Conservation (phyloP, 345 rosid species). For the Hibiscus mutabilis region DNA sequence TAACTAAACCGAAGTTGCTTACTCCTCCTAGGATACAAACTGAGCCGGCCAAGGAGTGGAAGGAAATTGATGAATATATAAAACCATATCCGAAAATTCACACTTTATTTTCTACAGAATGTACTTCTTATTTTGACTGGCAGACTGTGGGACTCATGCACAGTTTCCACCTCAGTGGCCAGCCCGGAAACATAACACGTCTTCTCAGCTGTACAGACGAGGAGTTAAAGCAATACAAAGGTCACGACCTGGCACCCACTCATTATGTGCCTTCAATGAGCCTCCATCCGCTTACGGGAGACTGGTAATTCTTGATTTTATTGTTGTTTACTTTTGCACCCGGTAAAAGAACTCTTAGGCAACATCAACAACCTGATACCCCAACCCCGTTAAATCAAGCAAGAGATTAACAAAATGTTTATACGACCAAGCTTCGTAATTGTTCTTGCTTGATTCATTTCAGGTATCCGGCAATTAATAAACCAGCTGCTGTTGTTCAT, state of each 20-base stretch:
- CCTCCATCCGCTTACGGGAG: slow-evolving; percentile 89
- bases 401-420: not conserved
- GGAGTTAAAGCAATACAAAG: slow-evolving; percentile 63
- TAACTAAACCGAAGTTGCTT: slow-evolving; percentile 64
- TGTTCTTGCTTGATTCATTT: slow-evolving; percentile 13
- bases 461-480: slow-evolving; percentile 99
- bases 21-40: slow-evolving; percentile 29
- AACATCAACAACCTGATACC: not conserved
- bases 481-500: slow-evolving; percentile 96
- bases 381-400: not conserved
- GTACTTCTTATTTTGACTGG: slow-evolving; percentile 93
- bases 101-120: slow-evolving; percentile 90
- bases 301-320: slow-evolving; percentile 61
- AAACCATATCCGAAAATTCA: slow-evolving; percentile 71
- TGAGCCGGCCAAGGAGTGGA: slow-evolving; percentile 30
- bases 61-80: slow-evolving; percentile 33
- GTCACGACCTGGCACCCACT: slow-evolving; percentile 92
- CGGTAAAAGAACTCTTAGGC: not conserved
- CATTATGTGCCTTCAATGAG: slow-evolving; percentile 99
- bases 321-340: slow-evolving; percentile 1
- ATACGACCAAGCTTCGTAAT: not conserved
- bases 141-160: slow-evolving; percentile 96
- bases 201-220: slow-evolving; percentile 97
- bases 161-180: slow-evolving; percentile 84
- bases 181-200: slow-evolving; percentile 88